Percentiles rank a stretch among this genome's conserved stretches.
phyloP scores from a whole-genome alignment of 1,284 basidiomycete genomes.

The Sparassis latifolia region DNA sequence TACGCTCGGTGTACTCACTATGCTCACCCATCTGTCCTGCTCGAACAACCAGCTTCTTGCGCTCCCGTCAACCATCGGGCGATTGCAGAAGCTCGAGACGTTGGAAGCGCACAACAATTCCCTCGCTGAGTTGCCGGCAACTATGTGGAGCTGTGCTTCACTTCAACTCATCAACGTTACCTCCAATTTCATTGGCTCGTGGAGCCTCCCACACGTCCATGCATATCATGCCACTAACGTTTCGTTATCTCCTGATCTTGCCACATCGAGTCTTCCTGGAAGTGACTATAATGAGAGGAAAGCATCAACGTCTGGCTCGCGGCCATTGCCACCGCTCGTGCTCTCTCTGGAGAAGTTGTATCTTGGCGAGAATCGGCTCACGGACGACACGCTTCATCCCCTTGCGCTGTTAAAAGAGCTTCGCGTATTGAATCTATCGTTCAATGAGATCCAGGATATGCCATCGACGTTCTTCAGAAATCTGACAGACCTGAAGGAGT shows the following conservation, averaged over 20 bases:
- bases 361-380: constrained; percentile 86
- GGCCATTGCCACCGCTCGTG: constrained; percentile 59
- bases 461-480: constrained; percentile 74
- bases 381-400: constrained; percentile 76
- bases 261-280: constrained; percentile 2
- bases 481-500: constrained; percentile 66
- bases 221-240: constrained; percentile 22
- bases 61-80: constrained; percentile 77
- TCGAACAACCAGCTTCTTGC: constrained; percentile 85
- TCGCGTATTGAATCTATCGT: constrained; percentile 85
- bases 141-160: constrained; percentile 82
- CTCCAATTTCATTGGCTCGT: constrained; percentile 79
- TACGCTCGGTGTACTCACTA: constrained; percentile 66
- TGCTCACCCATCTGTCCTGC: constrained; percentile 74
- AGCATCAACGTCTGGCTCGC: constrained; percentile 29
- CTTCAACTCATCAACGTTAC: constrained; percentile 80
- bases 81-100: constrained; percentile 67
- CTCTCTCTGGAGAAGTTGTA: constrained; percentile 73
- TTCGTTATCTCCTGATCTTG: constrained; percentile 1
- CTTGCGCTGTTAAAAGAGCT: constrained; percentile 75
- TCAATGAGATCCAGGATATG: constrained; percentile 93
- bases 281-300: constrained; percentile 29
- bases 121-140: constrained; percentile 68
- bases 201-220: constrained; percentile 53
- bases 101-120: constrained; percentile 94